Conservation (phyloP, 1,284 basidiomycete genomes). For the Thelephora terrestris region DNA sequence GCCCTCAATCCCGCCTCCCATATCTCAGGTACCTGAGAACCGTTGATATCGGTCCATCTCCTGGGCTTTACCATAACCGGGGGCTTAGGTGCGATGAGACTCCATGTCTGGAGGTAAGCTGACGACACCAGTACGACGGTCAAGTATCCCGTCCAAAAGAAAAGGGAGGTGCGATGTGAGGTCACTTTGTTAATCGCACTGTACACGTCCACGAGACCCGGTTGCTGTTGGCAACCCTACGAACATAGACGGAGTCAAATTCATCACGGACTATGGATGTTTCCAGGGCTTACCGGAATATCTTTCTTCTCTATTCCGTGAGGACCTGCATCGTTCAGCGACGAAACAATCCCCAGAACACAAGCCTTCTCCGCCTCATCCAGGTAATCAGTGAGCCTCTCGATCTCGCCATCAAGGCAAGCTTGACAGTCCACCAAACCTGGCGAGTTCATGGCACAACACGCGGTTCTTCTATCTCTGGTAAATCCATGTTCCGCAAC, state of each 20-base stretch:
- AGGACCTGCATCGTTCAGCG: conserved; percentile 30
- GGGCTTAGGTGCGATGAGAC: conserved; percentile 39
- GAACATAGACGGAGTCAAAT: conserved; percentile 1
- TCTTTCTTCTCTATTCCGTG: conserved; percentile 37
- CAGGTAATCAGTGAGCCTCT: conserved; percentile 25
- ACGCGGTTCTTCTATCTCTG: conserved; percentile 33
- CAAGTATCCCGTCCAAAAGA: conserved; percentile 63
- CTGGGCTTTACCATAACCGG: conserved; percentile 46
- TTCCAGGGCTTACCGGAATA: conserved; percentile 31
- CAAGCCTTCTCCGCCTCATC: conserved; percentile 25
- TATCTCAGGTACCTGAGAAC: conserved; percentile 44
- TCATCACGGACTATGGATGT: background rate
- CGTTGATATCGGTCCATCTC: conserved; percentile 69
- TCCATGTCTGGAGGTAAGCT: conserved; percentile 45
- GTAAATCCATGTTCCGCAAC: conserved; percentile 33
- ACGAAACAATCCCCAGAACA: conserved; percentile 30
- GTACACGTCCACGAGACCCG: conserved; percentile 6
- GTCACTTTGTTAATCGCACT: conserved; percentile 32
- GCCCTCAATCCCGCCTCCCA: conserved; percentile 64
- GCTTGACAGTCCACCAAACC: conserved; percentile 46
- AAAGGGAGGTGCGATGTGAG: conserved; percentile 38
- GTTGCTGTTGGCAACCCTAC: conserved; percentile 17
- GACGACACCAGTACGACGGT: conserved; percentile 38
- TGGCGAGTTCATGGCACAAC: conserved; percentile 35
- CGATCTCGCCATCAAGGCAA: conserved; percentile 42